These are phyloP conservation scores for Podospora appendiculata DNA, from an alignment of 495 filamentous ascomycete species.

Conservation along the genomic window DNA sequence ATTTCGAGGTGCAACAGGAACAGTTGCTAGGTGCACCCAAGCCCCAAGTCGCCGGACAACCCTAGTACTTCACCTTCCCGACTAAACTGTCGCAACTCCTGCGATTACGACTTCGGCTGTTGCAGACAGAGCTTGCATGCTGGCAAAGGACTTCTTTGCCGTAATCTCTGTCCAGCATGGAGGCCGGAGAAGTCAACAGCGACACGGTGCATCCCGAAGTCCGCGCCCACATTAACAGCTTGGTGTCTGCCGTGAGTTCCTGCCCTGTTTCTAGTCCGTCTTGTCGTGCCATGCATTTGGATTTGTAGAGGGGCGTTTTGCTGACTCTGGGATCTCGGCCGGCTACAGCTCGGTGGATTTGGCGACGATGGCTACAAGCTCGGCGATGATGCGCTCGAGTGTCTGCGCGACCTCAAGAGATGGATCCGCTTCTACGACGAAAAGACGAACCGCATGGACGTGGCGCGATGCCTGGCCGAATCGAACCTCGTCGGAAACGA, in stretches of 20 bases:
- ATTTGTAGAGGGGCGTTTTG: not conserved
- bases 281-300: not conserved
- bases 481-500: conserved; percentile 88
- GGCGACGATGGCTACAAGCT: conserved; percentile 76
- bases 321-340: not conserved
- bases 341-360: conserved; percentile 70
- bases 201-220: conserved; percentile 78
- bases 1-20: too few species aligned
- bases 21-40: too few species aligned
- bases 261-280: not conserved
- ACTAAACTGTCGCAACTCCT: too few species aligned
- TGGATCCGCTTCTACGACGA: conserved; percentile 95
- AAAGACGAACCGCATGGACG: conserved; percentile 89
- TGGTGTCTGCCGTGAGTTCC: conserved; percentile 77
- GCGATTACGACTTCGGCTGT: too few species aligned
- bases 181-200: conserved; percentile 37
- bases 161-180: conserved; percentile 32
- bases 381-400: conserved; percentile 88
- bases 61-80: too few species aligned
- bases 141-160: not conserved
- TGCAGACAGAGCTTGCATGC: conserved; percentile 1
- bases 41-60: too few species aligned
- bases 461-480: conserved; percentile 86
- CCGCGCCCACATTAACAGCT: conserved; percentile 80
- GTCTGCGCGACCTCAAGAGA: conserved; percentile 83